phyloP scores from a whole-genome alignment of 2,329 filamentous ascomycete species.

The Pseudogymnoascus sp. region DNA sequence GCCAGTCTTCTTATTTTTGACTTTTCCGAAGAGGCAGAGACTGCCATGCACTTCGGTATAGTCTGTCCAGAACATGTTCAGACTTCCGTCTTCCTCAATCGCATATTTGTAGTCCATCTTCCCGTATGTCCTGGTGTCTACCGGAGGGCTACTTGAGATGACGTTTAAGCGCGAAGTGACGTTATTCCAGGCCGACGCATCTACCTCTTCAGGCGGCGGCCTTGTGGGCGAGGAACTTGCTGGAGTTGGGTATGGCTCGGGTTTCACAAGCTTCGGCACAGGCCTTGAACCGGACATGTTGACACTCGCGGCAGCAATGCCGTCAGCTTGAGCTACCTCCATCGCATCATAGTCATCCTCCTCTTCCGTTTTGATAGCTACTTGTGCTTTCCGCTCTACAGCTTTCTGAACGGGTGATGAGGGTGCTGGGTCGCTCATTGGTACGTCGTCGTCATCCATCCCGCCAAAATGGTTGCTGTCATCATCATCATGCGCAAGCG shows the following conservation, averaged over 20 bases:
- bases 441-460: conserved; percentile 59
- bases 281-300: conserved; percentile 79
- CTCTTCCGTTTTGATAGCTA: conserved; percentile 52
- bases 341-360: conserved; percentile 75
- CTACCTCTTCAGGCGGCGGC: conserved; percentile 51
- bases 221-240: conserved; percentile 68
- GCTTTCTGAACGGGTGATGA: conserved; percentile 82
- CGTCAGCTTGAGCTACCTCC: conserved; percentile 73
- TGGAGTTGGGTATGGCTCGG: conserved; percentile 59
- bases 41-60: conserved; percentile 89
- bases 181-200: conserved; percentile 81
- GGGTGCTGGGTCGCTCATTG: conserved; percentile 78
- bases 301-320: conserved; percentile 61
- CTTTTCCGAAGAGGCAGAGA: conserved; percentile 91
- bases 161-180: conserved; percentile 82
- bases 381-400: conserved; percentile 59
- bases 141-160: conserved; percentile 62
- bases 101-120: conserved; percentile 79
- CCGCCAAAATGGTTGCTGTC: conserved; percentile 45
- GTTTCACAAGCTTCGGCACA: conserved; percentile 65
- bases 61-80: conserved; percentile 95
- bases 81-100: conserved; percentile 85
- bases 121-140: conserved; percentile 55
- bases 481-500: conserved; percentile 39
- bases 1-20: conserved; percentile 76